Base-by-base conservation (phyloP, 495 filamentous ascomycete genomes). In the Beverwykella pulmonaria region DNA sequence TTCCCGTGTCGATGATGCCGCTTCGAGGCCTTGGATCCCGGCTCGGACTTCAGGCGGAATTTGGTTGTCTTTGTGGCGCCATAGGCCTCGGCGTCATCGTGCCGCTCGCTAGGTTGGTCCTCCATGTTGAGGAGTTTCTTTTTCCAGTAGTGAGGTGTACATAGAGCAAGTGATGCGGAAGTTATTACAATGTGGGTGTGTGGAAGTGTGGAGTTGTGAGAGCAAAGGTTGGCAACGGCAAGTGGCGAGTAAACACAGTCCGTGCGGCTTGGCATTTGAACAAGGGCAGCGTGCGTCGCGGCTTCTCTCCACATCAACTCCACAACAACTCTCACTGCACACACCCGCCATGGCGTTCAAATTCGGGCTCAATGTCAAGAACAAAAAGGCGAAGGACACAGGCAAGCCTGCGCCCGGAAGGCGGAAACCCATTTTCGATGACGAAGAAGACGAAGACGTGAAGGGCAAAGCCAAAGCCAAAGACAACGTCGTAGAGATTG, bases 1-100 rank as follows among this genome's bases (percentile, higher is more conserved):
- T 56, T 36, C 26, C 48, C 30, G 32, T n/a, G 5, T 23, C 52
- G 32, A 19, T 53, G n/a, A n/a, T 44, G 12, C 8, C 41, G 61
- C 41, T 59, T 65, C 19, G 62, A 65, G 9, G 39, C 17, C 6
- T 30, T 26, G 10, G 36, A 19, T 1, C 30, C 27, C 23, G 59
- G 39, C n/a, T 50, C 41, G 25, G 76, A 77, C 71, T 86, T 90
- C 78, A 90, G 87, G 46, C 84, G 84, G 75, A 90, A 87, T 74
- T 79, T 86, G 7, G 78, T 79, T 66, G 61, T 59, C 65, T 55
- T 36, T 5, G 64, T 46, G 52, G 76, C 71, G 3, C 75, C 72
- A 60, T 77, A 72, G 32, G 62, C 50, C 19, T 65, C 39, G 6
- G 1, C 27, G 1, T 62, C 57, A 23, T 36, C 9, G 59, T 32